Percentiles rank a stretch among this genome's conserved stretches.
Conservation (phyloP, 352 stramenopile genomes). For the Globisporangium polare region DNA sequence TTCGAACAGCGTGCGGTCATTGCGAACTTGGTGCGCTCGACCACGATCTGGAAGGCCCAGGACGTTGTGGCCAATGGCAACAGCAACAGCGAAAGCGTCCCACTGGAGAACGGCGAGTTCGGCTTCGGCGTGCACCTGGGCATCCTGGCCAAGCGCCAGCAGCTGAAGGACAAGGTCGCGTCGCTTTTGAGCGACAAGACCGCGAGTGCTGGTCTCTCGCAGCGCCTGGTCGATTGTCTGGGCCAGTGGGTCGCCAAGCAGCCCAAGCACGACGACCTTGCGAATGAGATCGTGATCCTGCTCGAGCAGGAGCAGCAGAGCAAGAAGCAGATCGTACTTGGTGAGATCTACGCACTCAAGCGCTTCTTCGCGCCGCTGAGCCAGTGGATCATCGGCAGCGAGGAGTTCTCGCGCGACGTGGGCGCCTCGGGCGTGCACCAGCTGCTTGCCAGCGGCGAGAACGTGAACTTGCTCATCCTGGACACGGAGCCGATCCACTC, state of each 20-base stretch:
- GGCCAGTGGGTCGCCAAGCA: slow-evolving; percentile 44
- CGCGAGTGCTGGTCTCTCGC: slow-evolving; percentile 27
- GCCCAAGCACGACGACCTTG: slow-evolving; percentile 52
- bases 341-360: slow-evolving; percentile 49
- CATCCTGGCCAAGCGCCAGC: slow-evolving; percentile 63
- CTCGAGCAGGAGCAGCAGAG: slow-evolving; percentile 55
- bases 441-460: slow-evolving; percentile 67
- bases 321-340: slow-evolving; percentile 14
- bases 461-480: slow-evolving; percentile 74
- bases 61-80: slow-evolving; percentile 18
- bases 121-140: slow-evolving; percentile 68
- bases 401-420: slow-evolving; percentile 71
- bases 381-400: slow-evolving; percentile 78
- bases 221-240: slow-evolving; percentile 47
- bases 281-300: slow-evolving; percentile 60
- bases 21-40: slow-evolving; percentile 63
- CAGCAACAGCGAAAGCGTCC: slow-evolving; percentile 23
- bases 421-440: slow-evolving; percentile 70
- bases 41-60: slow-evolving; percentile 65
- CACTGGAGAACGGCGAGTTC: slow-evolving; percentile 66
- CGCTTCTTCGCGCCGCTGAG: slow-evolving; percentile 63
- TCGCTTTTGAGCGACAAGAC: slow-evolving; percentile 29
- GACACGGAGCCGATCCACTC: slow-evolving; percentile 72
- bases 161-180: slow-evolving; percentile 62
- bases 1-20: slow-evolving; percentile 71